Base-by-base conservation (phyloP, 2,329 filamentous ascomycete species). In the Ophiostoma triangulosporum region DNA sequence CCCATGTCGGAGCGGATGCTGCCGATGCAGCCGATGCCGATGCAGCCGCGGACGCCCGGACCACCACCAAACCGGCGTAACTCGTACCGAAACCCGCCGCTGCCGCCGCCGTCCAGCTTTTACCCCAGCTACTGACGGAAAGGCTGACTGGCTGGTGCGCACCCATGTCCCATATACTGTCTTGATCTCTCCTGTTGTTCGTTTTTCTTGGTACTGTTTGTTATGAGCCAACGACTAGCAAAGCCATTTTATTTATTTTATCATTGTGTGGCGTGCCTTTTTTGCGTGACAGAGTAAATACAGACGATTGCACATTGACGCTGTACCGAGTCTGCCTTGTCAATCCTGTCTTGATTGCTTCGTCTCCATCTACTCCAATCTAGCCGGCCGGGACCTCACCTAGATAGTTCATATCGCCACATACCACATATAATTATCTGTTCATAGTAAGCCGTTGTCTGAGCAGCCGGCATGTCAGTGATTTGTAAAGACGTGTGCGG, bases 101-200 rank as follows among this genome's bases (percentile, higher is more conserved):
- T 57, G 35, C 55, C 56, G 12, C 50, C 52, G 12, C 52, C 52
- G 14, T 55, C 58, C 3, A 38, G 54, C 14, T 59, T 45, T 49
- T 58, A 52, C 20, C 56, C 48, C 1, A 24, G 29, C 3, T 58
- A 56, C 51, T 58, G 40, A n/a, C 11, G n/a, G n/a, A n/a, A n/a
- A n/a, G n/a, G n/a, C 15, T 36, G 35, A n/a, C 8, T 24, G 15
- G 7, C 24, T 20, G 24, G 9, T 35, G 6, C 33, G 17, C 15
- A 35, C n/a, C n/a, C n/a, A 15, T 35, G 32, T 35, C 11, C 11
- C 14, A 35, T 24, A 17, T 6, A 4, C 20, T 6, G 20, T 24
- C 38, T 43, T 43, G 20, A 24, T 24, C 20, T 43, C 20, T 11
- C 24, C 20, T n/a, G 32, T 7, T 48, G 24, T 33, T 17, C 17